Conservation (phyloP, 805 yeast species). For the Starmerella apis region DNA sequence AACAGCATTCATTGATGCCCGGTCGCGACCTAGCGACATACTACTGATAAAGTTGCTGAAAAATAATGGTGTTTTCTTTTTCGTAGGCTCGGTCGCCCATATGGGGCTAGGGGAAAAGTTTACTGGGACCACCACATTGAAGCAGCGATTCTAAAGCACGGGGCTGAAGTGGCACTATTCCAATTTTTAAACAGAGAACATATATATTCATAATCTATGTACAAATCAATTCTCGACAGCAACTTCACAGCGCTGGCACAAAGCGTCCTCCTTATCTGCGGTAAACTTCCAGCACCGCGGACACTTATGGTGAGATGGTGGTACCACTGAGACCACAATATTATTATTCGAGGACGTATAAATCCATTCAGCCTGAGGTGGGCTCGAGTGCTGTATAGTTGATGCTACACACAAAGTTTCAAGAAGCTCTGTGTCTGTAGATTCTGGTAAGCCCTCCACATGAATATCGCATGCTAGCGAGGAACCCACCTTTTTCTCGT, state of each 20-base stretch:
- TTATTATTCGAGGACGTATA: constrained; percentile 29
- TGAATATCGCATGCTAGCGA: constrained; percentile 50
- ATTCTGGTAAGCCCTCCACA: constrained; percentile 25
- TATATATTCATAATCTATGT: neutral
- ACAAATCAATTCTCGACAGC: constrained; percentile 1
- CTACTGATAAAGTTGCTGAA: neutral
- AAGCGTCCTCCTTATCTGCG: constrained; percentile 39
- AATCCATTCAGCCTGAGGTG: constrained; percentile 27
- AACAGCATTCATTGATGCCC: constrained; percentile 7
- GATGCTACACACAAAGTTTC: constrained; percentile 58
- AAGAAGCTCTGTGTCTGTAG: constrained; percentile 36
- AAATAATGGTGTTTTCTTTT: too few species aligned
- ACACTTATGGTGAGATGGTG: constrained; percentile 52
- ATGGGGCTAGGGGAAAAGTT: too few species aligned
- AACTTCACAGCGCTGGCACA: constrained; percentile 57
- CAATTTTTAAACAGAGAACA: neutral
- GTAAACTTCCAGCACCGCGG: constrained; percentile 90
- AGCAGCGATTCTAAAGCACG: too few species aligned
- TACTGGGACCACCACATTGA: too few species aligned
- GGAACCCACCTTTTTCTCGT: constrained; percentile 38
- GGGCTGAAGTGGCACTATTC: too few species aligned
- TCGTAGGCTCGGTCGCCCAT: too few species aligned
- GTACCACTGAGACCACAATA: constrained; percentile 35
- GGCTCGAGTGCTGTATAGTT: constrained; percentile 36
- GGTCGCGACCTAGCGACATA: constrained; percentile 2